phyloP scores from a whole-genome alignment of 2,329 filamentous ascomycete genomes.

The Diaporthe eres region DNA sequence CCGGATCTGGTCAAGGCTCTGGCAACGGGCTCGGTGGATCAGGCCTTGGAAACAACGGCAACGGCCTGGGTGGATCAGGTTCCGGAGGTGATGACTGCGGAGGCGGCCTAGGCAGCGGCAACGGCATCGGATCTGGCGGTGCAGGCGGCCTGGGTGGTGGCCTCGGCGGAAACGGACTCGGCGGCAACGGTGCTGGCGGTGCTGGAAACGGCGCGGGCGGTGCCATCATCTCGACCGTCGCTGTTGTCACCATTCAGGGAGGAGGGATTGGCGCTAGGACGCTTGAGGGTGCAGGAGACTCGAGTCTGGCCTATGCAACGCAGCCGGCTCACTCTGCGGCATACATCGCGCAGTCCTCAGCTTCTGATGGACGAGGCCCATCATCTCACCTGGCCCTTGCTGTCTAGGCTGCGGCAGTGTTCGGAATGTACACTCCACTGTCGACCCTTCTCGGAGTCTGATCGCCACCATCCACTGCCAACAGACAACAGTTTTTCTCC shows the following conservation, averaged over 20 bases:
- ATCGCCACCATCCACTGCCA: conserved; percentile 29
- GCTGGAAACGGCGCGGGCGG: conserved; percentile 35
- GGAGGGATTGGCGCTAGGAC: conserved; percentile 40
- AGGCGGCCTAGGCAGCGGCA: conserved; percentile 18
- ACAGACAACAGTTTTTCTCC: background rate
- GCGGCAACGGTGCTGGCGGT: conserved; percentile 25
- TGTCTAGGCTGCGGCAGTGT: conserved; percentile 42
- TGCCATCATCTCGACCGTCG: conserved; percentile 39
- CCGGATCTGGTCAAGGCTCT: conserved; percentile 18
- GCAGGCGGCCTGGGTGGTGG: conserved; percentile 23
- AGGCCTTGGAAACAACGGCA: conserved; percentile 21
- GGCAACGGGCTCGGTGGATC: conserved; percentile 36
- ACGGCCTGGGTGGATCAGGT: conserved; percentile 31
- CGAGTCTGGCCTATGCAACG: conserved; percentile 34
- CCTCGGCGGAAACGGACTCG: conserved; percentile 26
- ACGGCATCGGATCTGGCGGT: conserved; percentile 19
- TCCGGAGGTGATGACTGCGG: conserved; percentile 13
- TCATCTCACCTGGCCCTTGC: conserved; percentile 41
- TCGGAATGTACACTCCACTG: conserved; percentile 39
- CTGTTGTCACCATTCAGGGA: conserved; percentile 39
- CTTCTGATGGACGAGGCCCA: conserved; percentile 34
- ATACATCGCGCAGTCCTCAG: conserved; percentile 38
- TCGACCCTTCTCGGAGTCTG: conserved; percentile 36
- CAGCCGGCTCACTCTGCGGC: conserved; percentile 34
- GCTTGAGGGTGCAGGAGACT: conserved; percentile 35